These are phyloP conservation scores for Ceratobasidium sp. DNA, from an alignment of 1,284 basidiomycete genomes.

Conservation along the genomic window DNA sequence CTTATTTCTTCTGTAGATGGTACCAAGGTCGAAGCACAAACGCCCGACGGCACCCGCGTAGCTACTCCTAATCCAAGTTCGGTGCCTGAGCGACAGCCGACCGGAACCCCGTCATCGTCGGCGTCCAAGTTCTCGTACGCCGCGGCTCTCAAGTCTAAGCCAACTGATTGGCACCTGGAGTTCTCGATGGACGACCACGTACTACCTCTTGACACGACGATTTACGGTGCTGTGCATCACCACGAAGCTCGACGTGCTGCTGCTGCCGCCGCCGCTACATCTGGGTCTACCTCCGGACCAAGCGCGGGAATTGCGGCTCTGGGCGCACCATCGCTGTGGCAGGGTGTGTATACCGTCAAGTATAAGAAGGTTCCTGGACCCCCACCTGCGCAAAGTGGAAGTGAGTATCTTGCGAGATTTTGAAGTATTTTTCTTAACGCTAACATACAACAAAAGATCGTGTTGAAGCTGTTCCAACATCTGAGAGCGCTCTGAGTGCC, in stretches of 20 bases:
- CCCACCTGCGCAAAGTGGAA: conserved; percentile 60
- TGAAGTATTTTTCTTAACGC: background rate
- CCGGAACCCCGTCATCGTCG: conserved; percentile 58
- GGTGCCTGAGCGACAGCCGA: conserved; percentile 49
- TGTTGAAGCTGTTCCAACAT: conserved; percentile 27
- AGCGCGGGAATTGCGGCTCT: conserved; percentile 67
- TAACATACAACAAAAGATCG: conserved; percentile 16
- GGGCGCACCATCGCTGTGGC: conserved; percentile 79
- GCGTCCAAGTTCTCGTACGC: conserved; percentile 81
- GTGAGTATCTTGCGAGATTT: background rate
- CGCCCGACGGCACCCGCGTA: conserved; percentile 94
- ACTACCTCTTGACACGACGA: conserved; percentile 88
- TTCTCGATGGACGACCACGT: conserved; percentile 92
- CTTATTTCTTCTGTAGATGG: conserved; percentile 71
- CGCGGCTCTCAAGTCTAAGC: conserved; percentile 91
- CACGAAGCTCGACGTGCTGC: conserved; percentile 81
- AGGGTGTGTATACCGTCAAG: conserved; percentile 90
- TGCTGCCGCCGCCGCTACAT: background rate
- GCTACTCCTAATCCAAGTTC: conserved; percentile 81
- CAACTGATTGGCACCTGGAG: conserved; percentile 96
- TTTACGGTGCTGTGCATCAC: conserved; percentile 96
- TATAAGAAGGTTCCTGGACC: conserved; percentile 95
- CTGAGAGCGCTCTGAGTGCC: conserved; percentile 56
- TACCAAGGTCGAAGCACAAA: conserved; percentile 92
- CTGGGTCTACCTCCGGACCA: conserved; percentile 1